phyloP scores from a whole-genome alignment of 805 yeast genomes.

The Starmerella bacillaris region DNA sequence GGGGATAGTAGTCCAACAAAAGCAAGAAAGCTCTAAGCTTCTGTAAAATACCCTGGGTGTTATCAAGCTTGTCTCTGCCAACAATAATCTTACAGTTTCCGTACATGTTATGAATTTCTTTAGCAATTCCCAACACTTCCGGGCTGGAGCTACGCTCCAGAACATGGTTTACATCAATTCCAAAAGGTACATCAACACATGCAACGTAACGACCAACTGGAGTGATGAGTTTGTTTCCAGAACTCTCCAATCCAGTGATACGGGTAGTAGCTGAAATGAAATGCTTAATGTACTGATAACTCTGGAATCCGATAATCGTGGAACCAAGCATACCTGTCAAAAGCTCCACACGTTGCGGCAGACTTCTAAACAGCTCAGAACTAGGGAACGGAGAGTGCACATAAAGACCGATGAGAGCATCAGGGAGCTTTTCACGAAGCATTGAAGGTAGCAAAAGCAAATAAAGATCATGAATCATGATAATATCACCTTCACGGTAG shows the following conservation, averaged over 20 bases:
- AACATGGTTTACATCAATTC: constrained; percentile 60
- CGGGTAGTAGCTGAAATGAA: constrained; percentile 81
- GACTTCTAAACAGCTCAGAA: constrained; percentile 77
- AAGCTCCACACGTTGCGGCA: constrained; percentile 64
- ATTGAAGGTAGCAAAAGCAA: constrained; percentile 65
- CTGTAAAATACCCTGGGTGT: constrained; percentile 85
- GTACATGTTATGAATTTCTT: constrained; percentile 35
- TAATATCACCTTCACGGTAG: constrained; percentile 74
- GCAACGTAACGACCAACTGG: constrained; percentile 65
- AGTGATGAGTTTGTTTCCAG: constrained; percentile 34
- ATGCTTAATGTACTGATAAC: constrained; percentile 72
- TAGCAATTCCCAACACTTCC: constrained; percentile 33
- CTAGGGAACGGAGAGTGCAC: constrained; percentile 90
- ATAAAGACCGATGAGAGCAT: constrained; percentile 58
- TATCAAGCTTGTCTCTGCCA: constrained; percentile 84
- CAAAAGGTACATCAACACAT: constrained; percentile 68
- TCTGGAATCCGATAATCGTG: constrained; percentile 71
- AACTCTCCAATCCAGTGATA: constrained; percentile 56
- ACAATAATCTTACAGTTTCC: constrained; percentile 50
- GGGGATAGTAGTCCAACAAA: constrained; percentile 79
- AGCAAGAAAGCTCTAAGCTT: constrained; percentile 80
- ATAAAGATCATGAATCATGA: constrained; percentile 87
- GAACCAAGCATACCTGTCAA: constrained; percentile 87
- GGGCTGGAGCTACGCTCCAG: constrained; percentile 41
- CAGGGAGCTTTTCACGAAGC: constrained; percentile 56